phyloP scores from a whole-genome alignment of 495 filamentous ascomycete species.

The Venustampulla echinocandica region DNA sequence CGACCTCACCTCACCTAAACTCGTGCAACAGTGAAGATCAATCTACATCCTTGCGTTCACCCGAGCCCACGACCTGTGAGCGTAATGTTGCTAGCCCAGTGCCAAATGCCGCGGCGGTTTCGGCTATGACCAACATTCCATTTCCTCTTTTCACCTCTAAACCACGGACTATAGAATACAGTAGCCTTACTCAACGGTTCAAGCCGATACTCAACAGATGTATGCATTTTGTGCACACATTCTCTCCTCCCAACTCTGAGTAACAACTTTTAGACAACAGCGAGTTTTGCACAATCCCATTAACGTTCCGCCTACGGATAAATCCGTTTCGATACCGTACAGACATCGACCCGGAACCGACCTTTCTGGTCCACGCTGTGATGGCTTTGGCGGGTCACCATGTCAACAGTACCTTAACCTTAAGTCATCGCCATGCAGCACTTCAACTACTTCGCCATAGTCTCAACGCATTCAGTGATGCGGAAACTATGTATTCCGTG shows the following conservation, averaged over 20 bases:
- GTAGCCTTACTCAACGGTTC: not conserved
- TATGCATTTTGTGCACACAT: not conserved
- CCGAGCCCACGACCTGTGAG: not conserved
- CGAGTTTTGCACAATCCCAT: constrained; percentile 3
- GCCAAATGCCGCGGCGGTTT: not conserved
- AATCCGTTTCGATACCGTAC: not conserved
- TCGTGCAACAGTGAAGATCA: not conserved
- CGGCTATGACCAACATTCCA: not conserved
- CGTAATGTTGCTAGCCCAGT: not conserved
- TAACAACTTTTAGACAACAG: constrained; percentile 4
- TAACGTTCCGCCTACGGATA: not conserved
- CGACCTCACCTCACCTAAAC: not conserved
- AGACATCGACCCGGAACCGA: not conserved
- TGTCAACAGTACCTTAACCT: not conserved
- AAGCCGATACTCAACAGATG: not conserved
- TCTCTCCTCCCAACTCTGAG: not conserved
- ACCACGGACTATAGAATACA: not conserved
- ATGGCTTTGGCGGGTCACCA: not conserved
- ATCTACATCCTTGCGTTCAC: not conserved
- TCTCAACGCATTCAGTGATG: not conserved
- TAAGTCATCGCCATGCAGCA: not conserved
- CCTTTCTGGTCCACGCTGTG: not conserved
- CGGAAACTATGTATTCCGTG: not conserved
- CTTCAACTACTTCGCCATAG: not conserved
- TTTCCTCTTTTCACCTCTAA: not conserved